Evolutionary conservation across 495 filamentous ascomycete species (phyloP).

Genomic region (Penicillium silybi): DNA sequence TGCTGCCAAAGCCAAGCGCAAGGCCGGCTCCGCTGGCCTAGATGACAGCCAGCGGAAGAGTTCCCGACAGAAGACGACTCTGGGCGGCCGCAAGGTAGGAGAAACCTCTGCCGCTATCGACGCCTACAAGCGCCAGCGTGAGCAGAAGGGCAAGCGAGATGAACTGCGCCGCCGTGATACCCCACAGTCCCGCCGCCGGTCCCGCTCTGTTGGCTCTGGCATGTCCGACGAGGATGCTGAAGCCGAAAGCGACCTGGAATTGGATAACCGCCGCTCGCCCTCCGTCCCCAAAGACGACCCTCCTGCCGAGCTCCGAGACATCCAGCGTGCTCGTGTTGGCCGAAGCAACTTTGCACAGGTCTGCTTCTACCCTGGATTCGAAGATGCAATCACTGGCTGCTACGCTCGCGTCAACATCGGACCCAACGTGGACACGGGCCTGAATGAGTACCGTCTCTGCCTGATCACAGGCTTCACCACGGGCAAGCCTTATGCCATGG

Average conservation of each 20-base stretch:
- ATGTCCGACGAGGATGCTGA: conserved; percentile 65
- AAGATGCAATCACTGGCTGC: conserved; percentile 70
- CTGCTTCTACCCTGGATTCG: conserved; percentile 88
- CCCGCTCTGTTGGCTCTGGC: conserved; percentile 44
- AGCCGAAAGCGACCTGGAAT: conserved; percentile 76
- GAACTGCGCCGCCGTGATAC: conserved; percentile 67
- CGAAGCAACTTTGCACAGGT: conserved; percentile 77
- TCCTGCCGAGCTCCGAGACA: conserved; percentile 69
- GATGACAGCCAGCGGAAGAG: conserved; percentile 75
- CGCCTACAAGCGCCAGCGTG: conserved; percentile 76
- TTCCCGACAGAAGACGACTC: conserved; percentile 72
- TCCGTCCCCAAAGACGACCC: conserved; percentile 49
- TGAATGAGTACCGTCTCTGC: conserved; percentile 78
- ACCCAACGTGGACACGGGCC: conserved; percentile 59
- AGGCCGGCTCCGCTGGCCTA: conserved; percentile 67
- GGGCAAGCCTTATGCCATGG: conserved; percentile 76
- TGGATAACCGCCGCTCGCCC: conserved; percentile 53
- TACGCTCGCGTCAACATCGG: conserved; percentile 80
- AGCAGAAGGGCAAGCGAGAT: conserved; percentile 68
- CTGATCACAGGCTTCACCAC: conserved; percentile 73
- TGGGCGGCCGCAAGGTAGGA: conserved; percentile 73
- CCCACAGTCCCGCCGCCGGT: conserved; percentile 48
- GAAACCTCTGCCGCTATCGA: conserved; percentile 75
- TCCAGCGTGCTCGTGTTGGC: conserved; percentile 77
- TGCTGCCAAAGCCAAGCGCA: conserved; percentile 70